Evolutionary conservation across 305 asterid genomes (phyloP).

Genomic region (Fraxinus albicans): DNA sequence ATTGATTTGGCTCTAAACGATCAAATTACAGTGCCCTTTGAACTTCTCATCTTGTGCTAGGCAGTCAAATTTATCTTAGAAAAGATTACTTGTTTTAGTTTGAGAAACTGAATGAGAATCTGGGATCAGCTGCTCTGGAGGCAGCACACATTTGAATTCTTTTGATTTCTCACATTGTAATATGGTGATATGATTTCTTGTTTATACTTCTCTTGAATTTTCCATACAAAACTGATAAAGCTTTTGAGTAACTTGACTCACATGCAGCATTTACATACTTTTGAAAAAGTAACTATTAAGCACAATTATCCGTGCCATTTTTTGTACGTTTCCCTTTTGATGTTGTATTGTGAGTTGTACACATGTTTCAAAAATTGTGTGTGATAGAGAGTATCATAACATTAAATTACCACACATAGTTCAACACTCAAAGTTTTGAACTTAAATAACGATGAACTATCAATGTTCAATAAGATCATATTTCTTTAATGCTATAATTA

Average conservation of each 20-base stretch:
- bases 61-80: background rate
- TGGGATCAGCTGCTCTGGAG: background rate
- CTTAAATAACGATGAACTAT: background rate
- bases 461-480: background rate
- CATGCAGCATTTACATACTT: background rate
- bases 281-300: background rate
- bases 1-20: conserved; percentile 6
- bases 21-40: conserved; percentile 14
- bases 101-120: conserved; percentile 8
- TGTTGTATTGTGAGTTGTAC: background rate
- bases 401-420: background rate
- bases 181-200: conserved; percentile 5
- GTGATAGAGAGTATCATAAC: background rate
- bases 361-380: background rate
- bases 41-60: conserved; percentile 5
- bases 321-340: background rate
- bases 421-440: background rate
- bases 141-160: background rate
- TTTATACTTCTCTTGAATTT: background rate
- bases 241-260: background rate
- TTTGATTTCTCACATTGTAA: background rate
- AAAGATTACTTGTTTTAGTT: background rate
- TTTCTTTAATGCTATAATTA: background rate
- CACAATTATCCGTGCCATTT: background rate
- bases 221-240: background rate